Base-by-base conservation (phyloP, 2,329 filamentous ascomycete species). In the Neopestalotiopsis rosae region DNA sequence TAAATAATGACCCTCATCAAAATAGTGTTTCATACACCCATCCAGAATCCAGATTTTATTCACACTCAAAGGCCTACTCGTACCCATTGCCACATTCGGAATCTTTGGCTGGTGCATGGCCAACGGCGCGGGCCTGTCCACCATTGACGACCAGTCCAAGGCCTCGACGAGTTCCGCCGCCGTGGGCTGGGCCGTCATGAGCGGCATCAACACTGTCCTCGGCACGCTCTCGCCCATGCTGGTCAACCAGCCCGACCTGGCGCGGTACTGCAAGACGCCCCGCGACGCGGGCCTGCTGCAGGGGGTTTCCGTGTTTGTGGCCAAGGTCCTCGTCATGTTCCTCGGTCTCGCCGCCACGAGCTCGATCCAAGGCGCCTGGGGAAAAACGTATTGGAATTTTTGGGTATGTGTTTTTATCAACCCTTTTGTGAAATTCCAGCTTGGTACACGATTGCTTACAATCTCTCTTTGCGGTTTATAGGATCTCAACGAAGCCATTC, bases 131-230 rank as follows among this genome's bases (percentile, higher is more conserved):
- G 77, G 77, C 10, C 67, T 75, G 28, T 68, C 70, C 3, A 71
- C 70, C 24, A 73, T 79, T 30, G 71, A 73, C 59, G 71, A 76
- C 52, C 28, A 28, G 12, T 40, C 14, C 7, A 20, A 12, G 20
- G 9, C 32, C 7, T 40, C 30, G 32, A 28, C 3, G 24, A 28
- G 24, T 28, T 28, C 24, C 17, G 28, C 5, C 2, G 17, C 14
- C 24, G 3, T 17, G 17, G 28, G n/a, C 14, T 52, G 45, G 45
- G 45, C 45, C 45, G 4, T 52, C n/a, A 52, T 52, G 45, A 52
- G 30, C 17, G 81, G 79, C 56, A 79, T 83, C 69, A 82, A 81
- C 72, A 74, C 77, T 65, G 77, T 81, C 67, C 76, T 83, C 73
- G 80, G 81, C 9, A 75, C 73, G 14, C 76, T 78, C 38, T 79